Base-by-base conservation (phyloP, 306 rosid genomes). In the Sesbania bispinosa region DNA sequence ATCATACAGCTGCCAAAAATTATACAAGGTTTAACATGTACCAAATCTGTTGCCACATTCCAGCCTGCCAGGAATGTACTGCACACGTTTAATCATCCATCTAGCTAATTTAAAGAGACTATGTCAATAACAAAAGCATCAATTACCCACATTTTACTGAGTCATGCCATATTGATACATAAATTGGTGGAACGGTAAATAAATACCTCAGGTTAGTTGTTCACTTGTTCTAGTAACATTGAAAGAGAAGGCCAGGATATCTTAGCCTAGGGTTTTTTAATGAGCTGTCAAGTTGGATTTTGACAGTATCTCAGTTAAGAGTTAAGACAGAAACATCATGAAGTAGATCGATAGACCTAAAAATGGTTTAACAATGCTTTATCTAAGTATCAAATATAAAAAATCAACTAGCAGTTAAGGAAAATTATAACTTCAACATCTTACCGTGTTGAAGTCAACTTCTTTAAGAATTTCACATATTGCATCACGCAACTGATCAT, bases 371-470 rank as follows among this genome's bases (percentile, higher is more conserved):
- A n/a, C n/a, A n/a, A n/a, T n/a, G n/a, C n/a, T n/a, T n/a, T n/a
- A n/a, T n/a, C n/a, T 7, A 39, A 14, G 33, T 26, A 60, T 62
- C 23, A 68, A 42, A 51, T 7, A 38, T n/a, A n/a, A 29, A 66
- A 54, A 23, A 21, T 10, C 55, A 57, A 14, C 59, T n/a, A n/a
- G n/a, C n/a, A n/a, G n/a, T n/a, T n/a, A 41, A 71, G 38, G 18
- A 18, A 6, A 38, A 59, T 33, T 36, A 61, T 5, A 21, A 45
- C 52, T 45, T 30, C 53, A 51, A 60, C 48, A 64, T 41, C 89
- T 79, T 85, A 92, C 98, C 64, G 98, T 92, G 77, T 87, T 92
- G 76, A 92, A 92, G 96, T 92, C 96, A 19, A 92, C 98, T 75
- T 85, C 88, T 86, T 92, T 89, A 67, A 92, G 95, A 79, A 88